Percentiles rank a stretch among this genome's conserved stretches.
These are phyloP conservation scores for Peribolospora kevripleyi DNA, from an alignment of 768 basidiomycete species.

Conservation along the genomic window DNA sequence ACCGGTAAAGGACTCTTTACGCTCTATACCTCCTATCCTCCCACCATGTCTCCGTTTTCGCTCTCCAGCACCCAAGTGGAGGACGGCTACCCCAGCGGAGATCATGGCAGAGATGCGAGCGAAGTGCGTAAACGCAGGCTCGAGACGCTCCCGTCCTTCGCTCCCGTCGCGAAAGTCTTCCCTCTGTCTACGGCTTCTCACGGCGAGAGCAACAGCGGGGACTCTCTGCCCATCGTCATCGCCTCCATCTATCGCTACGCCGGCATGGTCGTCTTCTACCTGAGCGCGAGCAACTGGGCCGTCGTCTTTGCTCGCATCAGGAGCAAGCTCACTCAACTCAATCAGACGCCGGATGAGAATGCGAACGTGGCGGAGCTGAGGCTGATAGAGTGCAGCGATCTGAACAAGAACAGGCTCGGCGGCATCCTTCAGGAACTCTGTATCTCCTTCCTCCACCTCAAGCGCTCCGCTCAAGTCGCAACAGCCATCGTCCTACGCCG, in stretches of 20 bases:
- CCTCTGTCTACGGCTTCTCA: no score
- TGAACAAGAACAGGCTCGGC: conserved; percentile 43
- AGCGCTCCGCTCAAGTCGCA: conserved; percentile 42
- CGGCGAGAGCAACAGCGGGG: no score
- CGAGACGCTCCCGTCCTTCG: no score
- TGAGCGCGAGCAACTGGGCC: conserved; percentile 70
- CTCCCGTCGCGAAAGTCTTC: no score
- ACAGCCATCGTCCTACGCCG: conserved; percentile 47
- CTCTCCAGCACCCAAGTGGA: no score
- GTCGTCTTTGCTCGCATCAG: conserved; percentile 48
- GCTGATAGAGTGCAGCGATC: conserved; percentile 48
- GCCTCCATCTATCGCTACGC: conserved; percentile 11
- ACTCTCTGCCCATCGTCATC: no score
- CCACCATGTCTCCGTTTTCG: no score
- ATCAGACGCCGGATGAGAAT: conserved; percentile 18
- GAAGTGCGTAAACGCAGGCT: no score
- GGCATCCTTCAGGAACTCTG: not conserved
- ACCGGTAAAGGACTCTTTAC: no score
- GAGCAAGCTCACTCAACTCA: conserved; percentile 41
- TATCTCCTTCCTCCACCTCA: conserved; percentile 42
- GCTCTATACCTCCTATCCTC: no score
- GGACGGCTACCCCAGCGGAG: no score
- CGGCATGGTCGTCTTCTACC: conserved; percentile 51
- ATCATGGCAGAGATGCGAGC: no score
- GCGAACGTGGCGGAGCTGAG: conserved; percentile 40